These are phyloP conservation scores for Blastomyces gilchristii DNA, from an alignment of 2,329 filamentous ascomycete genomes.

Conservation along the genomic window DNA sequence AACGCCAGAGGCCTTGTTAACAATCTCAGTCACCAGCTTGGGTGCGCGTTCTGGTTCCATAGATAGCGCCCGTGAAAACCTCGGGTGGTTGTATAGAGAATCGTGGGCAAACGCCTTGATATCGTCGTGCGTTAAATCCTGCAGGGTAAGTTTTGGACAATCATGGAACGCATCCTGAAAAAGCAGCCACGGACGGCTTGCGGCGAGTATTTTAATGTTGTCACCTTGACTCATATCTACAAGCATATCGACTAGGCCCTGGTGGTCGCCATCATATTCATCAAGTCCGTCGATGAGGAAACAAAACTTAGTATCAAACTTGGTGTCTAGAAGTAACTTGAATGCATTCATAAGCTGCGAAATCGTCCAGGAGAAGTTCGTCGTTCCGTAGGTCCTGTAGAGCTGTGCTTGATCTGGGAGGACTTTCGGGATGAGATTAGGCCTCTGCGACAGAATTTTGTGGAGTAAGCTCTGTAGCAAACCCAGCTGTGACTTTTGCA, in stretches of 20 bases:
- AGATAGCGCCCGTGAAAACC: conserved; percentile 15
- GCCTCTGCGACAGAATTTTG: conserved; percentile 25
- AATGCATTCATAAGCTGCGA: conserved; percentile 12
- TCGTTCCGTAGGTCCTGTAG: background rate
- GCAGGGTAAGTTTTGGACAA: conserved; percentile 15
- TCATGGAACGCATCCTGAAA: conserved; percentile 22
- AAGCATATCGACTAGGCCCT: conserved; percentile 16
- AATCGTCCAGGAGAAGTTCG: background rate
- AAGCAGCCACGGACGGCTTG: conserved; percentile 23
- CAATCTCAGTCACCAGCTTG: conserved; percentile 16
- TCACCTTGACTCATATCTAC: conserved; percentile 9
- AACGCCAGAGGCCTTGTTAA: conserved; percentile 20
- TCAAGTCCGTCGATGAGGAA: conserved; percentile 29
- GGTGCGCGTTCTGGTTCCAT: background rate
- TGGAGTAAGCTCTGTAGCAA: conserved; percentile 31
- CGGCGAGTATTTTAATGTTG: conserved; percentile 20
- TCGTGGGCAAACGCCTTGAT: conserved; percentile 16
- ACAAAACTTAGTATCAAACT: conserved; percentile 12
- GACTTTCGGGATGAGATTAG: conserved; percentile 22
- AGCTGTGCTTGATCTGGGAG: conserved; percentile 9
- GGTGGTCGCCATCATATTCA: conserved; percentile 17
- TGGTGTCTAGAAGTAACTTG: conserved; percentile 1
- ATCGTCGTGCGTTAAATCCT: conserved; percentile 20
- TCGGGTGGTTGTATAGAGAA: conserved; percentile 11
- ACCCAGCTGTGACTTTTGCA: conserved; percentile 35